Evolutionary conservation across 169 alveolate genomes (phyloP).

Genomic region (Plasmodium blacklocki): DNA sequence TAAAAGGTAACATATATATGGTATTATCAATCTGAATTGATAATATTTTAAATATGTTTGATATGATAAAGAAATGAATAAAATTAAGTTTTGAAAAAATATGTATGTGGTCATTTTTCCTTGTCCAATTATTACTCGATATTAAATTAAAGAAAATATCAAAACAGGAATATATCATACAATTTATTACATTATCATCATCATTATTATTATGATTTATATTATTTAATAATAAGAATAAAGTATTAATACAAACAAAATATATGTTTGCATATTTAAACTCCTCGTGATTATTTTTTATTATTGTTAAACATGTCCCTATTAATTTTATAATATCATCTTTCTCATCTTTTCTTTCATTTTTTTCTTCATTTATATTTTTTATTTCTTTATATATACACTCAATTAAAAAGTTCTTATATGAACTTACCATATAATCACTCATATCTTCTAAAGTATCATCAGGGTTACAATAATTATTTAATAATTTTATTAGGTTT

Average conservation of each 20-base stretch:
- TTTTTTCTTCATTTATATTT: constrained; percentile 3
- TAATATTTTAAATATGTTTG: constrained; percentile 22
- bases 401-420: constrained; percentile 41
- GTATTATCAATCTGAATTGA: too few species aligned
- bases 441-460: constrained; percentile 48
- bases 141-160: constrained; percentile 31
- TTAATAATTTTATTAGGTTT: constrained; percentile 29
- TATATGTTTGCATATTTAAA: constrained; percentile 46
- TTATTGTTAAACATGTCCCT: constrained; percentile 45
- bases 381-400: constrained; percentile 53
- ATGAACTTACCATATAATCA: constrained; percentile 57
- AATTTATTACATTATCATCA: constrained; percentile 1
- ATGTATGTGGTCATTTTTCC: constrained; percentile 10
- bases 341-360: background rate
- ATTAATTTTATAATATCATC: constrained; percentile 9
- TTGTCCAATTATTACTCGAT: constrained; percentile 9
- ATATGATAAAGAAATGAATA: constrained; percentile 33
- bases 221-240: constrained; percentile 51
- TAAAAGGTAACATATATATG: too few species aligned
- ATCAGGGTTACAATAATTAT: constrained; percentile 24
- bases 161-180: constrained; percentile 23
- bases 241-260: constrained; percentile 53
- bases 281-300: constrained; percentile 35
- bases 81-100: constrained; percentile 66
- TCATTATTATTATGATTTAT: background rate